Evolutionary conservation across 108 stramenopile species (phyloP), one percentile per base, ranked within the genome.

Genomic region (Bacterosira constricta): DNA sequence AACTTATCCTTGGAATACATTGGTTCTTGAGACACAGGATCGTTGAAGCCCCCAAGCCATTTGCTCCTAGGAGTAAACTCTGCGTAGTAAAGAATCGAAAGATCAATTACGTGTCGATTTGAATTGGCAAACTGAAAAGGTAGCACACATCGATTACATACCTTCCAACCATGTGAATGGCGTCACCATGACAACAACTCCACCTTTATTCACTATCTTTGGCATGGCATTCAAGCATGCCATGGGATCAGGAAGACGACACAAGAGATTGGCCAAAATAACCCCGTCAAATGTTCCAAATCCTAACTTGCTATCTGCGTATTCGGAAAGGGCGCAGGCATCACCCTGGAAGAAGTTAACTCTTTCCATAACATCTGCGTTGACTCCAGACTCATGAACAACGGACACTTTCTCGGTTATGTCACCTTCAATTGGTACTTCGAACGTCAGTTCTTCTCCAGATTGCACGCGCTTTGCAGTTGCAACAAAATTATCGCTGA

Each of bases 211-310:
- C 31, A 97, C 87, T 46, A 93, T 65, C 23, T 52, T 56, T 25
- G 77, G 81, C 69, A 98, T 79, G 0, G 83, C 86, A 51, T 81
- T 85, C 38, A 98, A 71, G 71, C 93, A 96, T 6, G 87, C 83
- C 36, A 86, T 66, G 11, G 97, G 97, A 67, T 94, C 87, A 12
- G 95, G 94, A 27, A 98, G 79, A 26, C 96, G 88, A 62, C 96
- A 96, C 15, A 98, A 74, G 13, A 97, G 71, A 62, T 96, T 96
- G 41, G 95, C 88, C 79, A 96, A 87, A 66, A 97, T 80, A 6
- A 97, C 83, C 18, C 88, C 93, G 65, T 98, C 97, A 71, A 96
- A 98, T n/a, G 83, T 81, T 8, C 86, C 86, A n/a, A 91, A 66
- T 10, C 69, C 66, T 27, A 63, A 9, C 17, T 67, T 85, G 21